Conservation (phyloP, 306 rosid genomes). For the Oemleria cerasiformis region DNA sequence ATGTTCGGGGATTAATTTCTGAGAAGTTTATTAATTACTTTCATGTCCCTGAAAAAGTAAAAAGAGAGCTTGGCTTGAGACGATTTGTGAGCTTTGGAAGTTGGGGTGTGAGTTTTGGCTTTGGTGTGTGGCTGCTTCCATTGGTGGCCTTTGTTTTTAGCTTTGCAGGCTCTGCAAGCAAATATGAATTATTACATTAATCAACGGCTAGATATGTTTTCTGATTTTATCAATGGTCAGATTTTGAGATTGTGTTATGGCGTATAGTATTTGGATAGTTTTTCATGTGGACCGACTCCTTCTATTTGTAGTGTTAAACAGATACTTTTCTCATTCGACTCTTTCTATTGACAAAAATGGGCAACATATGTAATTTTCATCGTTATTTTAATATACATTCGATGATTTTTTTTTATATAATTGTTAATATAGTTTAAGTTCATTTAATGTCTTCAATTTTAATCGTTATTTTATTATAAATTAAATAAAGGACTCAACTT, state of each 20-base stretch:
- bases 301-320: not conserved
- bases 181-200: not conserved
- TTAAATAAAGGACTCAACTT: no score
- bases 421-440: no score
- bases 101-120: not conserved
- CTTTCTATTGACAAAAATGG: not conserved
- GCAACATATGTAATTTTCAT: no score
- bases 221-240: no score
- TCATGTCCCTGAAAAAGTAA: conserved; percentile 27
- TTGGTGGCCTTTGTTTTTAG: conserved; percentile 3
- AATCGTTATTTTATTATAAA: no score
- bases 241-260: not conserved
- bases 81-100: conserved; percentile 15
- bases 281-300: not conserved
- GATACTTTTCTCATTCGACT: not conserved
- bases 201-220: not conserved
- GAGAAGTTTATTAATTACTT: not conserved
- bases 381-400: no score
- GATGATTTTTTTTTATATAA: no score
- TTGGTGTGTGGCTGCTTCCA: not conserved
- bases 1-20: conserved; percentile 37
- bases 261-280: not conserved
- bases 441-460: no score
- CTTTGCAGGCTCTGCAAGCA: not conserved
- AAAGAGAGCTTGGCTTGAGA: not conserved